Evolutionary conservation across 148 eudicot genomes (phyloP).

Genomic region (Silene latifolia): DNA sequence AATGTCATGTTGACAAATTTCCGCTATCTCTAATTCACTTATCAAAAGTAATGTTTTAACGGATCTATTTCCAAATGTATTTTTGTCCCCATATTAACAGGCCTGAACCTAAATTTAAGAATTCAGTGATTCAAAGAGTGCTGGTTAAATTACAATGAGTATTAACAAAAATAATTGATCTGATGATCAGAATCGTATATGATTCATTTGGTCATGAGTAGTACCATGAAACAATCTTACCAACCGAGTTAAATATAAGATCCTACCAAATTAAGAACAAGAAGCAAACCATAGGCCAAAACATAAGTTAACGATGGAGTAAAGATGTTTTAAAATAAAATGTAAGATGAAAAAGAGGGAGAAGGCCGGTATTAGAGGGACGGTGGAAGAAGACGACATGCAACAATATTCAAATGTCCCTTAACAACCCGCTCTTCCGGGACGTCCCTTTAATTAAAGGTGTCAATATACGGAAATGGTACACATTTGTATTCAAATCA

Average conservation of each 20-base stretch:
- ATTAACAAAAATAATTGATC: no score
- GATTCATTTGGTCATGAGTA: no score
- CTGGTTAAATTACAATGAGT: no score
- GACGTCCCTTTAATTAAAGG: neutral
- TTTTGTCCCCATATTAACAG: no score
- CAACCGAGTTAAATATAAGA: neutral
- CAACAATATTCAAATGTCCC: conserved; percentile 21
- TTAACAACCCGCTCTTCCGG: conserved; percentile 27
- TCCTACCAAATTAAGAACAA: neutral
- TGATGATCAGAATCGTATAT: no score
- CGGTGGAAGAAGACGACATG: conserved; percentile 19
- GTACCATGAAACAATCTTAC: neutral
- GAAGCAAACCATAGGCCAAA: conserved; percentile 16
- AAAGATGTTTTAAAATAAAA: neutral
- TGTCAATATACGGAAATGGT: neutral
- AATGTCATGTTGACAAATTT: no score
- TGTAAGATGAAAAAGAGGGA: conserved; percentile 9
- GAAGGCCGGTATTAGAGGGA: neutral
- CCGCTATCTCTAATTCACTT: no score
- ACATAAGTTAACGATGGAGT: conserved; percentile 3
- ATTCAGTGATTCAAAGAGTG: no score
- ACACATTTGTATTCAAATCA: conserved; percentile 8
- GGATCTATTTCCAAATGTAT: no score
- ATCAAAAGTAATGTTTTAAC: no score
- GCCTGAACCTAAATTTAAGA: no score